A percentile compares a stretch with the other conserved stretches of the same genome.
These are phyloP conservation scores for Arthrobotrys megalospora DNA, from an alignment of 2,329 filamentous ascomycete species.

Conservation along the genomic window DNA sequence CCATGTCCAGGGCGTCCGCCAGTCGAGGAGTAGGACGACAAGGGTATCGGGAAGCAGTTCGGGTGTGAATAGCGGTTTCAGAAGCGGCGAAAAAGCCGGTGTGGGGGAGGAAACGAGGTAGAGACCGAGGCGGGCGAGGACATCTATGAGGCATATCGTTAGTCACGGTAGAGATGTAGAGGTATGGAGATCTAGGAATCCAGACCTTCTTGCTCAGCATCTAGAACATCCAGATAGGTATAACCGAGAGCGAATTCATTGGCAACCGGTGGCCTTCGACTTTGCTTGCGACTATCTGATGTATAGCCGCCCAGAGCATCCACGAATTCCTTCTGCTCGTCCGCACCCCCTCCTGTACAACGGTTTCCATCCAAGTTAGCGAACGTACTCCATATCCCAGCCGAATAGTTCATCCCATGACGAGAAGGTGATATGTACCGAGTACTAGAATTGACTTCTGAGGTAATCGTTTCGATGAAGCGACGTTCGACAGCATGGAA, in stretches of 20 bases:
- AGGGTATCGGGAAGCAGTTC: constrained; percentile 88
- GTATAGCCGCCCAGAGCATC: constrained; percentile 66
- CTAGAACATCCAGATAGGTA: constrained; percentile 93
- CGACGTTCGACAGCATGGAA: constrained; percentile 89
- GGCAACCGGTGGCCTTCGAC: constrained; percentile 81
- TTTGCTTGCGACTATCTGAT: constrained; percentile 69
- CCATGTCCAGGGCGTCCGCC: constrained; percentile 95
- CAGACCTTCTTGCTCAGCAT: constrained; percentile 91
- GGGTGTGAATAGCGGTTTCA: constrained; percentile 86
- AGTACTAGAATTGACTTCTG: constrained; percentile 92
- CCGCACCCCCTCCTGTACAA: constrained; percentile 64
- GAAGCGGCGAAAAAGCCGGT: constrained; percentile 83
- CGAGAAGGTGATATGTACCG: constrained; percentile 71
- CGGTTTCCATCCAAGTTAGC: constrained; percentile 36
- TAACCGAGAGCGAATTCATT: constrained; percentile 95
- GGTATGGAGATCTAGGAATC: constrained; percentile 36
- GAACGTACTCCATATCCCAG: constrained; percentile 85
- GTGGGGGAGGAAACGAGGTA: constrained; percentile 91
- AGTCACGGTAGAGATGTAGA: constrained; percentile 15
- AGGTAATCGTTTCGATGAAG: constrained; percentile 88
- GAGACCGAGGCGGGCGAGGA: constrained; percentile 87
- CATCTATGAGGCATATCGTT: constrained; percentile 73
- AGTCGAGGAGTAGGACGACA: constrained; percentile 92
- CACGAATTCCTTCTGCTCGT: constrained; percentile 65
- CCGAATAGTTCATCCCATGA: constrained; percentile 78